Evolutionary conservation across 768 basidiomycete genomes (phyloP).

Genomic region (Candolleomyces efflorescens): DNA sequence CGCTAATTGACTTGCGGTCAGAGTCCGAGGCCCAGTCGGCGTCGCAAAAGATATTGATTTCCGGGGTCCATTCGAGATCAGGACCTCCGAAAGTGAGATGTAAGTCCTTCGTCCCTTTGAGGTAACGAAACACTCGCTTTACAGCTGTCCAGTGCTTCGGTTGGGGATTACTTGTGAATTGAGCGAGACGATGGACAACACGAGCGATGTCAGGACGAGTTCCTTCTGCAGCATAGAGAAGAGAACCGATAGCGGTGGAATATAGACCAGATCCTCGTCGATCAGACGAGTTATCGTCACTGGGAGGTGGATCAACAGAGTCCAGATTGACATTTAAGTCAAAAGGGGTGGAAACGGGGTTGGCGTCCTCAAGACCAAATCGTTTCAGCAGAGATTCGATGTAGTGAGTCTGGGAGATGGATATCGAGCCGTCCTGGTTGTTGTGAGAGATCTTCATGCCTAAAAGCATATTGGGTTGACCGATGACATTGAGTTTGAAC

Average conservation of each 20-base stretch:
- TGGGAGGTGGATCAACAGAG: neutral
- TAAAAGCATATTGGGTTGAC: constrained; percentile 24
- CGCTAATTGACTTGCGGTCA: constrained; percentile 10
- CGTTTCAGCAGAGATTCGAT: constrained; percentile 21
- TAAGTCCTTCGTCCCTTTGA: constrained; percentile 22
- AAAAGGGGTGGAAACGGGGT: constrained; percentile 20
- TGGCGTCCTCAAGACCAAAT: constrained; percentile 17
- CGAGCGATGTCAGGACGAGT: constrained; percentile 27
- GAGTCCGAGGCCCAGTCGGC: neutral
- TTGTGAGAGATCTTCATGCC: constrained; percentile 26
- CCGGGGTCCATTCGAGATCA: constrained; percentile 13
- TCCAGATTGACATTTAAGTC: constrained; percentile 20
- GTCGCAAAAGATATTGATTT: constrained; percentile 8
- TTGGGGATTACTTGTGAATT: constrained; percentile 29
- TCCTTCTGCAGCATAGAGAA: constrained; percentile 12
- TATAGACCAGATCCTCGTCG: neutral
- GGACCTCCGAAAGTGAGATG: constrained; percentile 14
- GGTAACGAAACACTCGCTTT: constrained; percentile 33
- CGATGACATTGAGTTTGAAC: constrained; percentile 27
- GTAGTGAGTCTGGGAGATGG: constrained; percentile 24
- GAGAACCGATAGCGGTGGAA: neutral
- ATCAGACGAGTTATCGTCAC: neutral
- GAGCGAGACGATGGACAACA: constrained; percentile 23
- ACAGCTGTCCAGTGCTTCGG: constrained; percentile 34
- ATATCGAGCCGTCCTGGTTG: constrained; percentile 12